Base-by-base conservation (phyloP, 371 early-diverging fungal genomes). In the Rhizopus delemar region DNA sequence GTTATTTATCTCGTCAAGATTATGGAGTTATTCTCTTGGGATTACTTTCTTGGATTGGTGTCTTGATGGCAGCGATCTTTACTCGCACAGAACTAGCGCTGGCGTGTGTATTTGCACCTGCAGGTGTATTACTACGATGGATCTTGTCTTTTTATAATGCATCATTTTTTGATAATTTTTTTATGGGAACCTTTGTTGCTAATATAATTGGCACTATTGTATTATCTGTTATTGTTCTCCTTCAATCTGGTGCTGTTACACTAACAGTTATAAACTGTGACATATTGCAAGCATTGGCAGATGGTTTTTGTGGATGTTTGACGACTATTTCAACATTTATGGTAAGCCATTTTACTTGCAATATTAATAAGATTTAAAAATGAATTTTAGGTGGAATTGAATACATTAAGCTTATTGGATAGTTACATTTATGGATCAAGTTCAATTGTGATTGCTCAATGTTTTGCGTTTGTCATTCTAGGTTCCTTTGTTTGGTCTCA, bases 311-410 rank as follows among this genome's bases (percentile, higher is more conserved):
- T 67, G 90, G 88, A 11, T 89, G 91, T 52, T 57, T 92, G 49
- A 87, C 90, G 0, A 92, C 92, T 0, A 73, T 92, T 22, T 90
- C 90, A 2, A 90, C 92, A 2, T 87, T 90, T 66, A 79, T 78
- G 31, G 80, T 84, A 72, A 66, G 67, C 41, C 5, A n/a, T 28
- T n/a, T 41, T 38, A 13, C 31, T 34, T 4, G 13, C 9, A 12
- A 46, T 38, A 34, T 31, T 31, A 36, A 8, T 15, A 22, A 29
- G 41, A 31, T 48, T 62, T 15, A 15, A 22, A 53, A 41, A 3
- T 49, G 33, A 33, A 48, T 46, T 16, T 7, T 65, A 80, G 78
- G 68, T 71, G 8, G 87, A 86, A 53, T 49, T 85, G 7, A 72
- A 54, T 31, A 65, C 59, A 5, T 58, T 86, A 15, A 65, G 72